Base-by-base conservation (phyloP, 2,329 filamentous ascomycete genomes). In the Pseudopyrenochaeta lycopersici region DNA sequence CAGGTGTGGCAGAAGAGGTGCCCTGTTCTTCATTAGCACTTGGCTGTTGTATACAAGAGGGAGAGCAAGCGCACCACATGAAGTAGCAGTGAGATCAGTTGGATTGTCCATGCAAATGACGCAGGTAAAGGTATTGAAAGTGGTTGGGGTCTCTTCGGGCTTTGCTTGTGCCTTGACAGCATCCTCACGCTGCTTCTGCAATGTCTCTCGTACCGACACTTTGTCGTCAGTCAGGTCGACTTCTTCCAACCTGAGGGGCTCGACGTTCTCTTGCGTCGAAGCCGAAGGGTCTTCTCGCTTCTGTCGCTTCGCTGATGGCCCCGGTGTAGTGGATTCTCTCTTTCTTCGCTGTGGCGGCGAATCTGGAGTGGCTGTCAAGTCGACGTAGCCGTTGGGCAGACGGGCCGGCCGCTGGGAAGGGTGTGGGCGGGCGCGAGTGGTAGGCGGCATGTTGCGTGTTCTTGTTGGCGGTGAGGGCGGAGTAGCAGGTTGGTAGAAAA, bases 1-100 rank as follows among this genome's bases (percentile, higher is more conserved):
- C 86, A 88, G 31, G 82, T 82, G 62, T 88, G 85, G 67, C 86
- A 88, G 71, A 88, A 88, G 20, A 88, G 77, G 65, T 88, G 86
- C 0, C 85, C 84, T 86, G 50, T 1, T 1, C 1, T 12, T 31
- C 1, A 17, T 65, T 52, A 68, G 63, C 20, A 40, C 21, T 17
- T 18, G 9, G 2, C 36, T 2, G n/a, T n/a, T n/a, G n/a, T n/a
- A 18, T 7, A 11, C 7, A 11, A 17, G 17, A 36, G 32, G 29
- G 23, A 11, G 21, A 15, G n/a, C 14, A 21, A 15, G 76, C 81
- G 49, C 77, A 86, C 85, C 86, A 65, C 86, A 88, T 18, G 80
- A 72, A 2, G 86, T 88, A 2, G 80, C 83, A 2, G 85, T 87
- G 9, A 85, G 79, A 66, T 88, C 81, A 7, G 81, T 85, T 2